phyloP scores from a whole-genome alignment of 306 rosid genomes.

The Glycine tomentella region DNA sequence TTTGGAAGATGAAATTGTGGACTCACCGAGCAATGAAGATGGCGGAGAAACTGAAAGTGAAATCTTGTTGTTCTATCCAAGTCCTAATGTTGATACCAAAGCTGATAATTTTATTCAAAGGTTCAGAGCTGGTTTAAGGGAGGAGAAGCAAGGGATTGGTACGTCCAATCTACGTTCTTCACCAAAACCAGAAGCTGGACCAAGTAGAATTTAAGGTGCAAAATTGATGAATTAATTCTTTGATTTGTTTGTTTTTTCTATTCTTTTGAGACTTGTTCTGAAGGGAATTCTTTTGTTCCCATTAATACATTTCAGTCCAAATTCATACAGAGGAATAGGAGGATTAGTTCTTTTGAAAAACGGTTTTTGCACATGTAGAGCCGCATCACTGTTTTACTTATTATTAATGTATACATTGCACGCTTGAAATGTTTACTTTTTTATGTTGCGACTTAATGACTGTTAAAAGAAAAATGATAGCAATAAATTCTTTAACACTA shows the following conservation, averaged over 20 bases:
- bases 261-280: conserved; percentile 17
- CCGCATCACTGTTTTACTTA: too few relatives aligned
- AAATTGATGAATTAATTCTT: neutral
- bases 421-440: too few relatives aligned
- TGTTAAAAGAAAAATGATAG: neutral
- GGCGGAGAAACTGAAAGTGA: conserved; percentile 45
- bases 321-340: too few relatives aligned
- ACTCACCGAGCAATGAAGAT: conserved; percentile 44
- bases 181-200: conserved; percentile 21
- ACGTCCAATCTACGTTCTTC: conserved; percentile 59
- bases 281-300: too few relatives aligned
- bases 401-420: too few relatives aligned
- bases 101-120: conserved; percentile 78
- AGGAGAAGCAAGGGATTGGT: conserved; percentile 62
- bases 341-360: too few relatives aligned
- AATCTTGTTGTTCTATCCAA: conserved; percentile 59
- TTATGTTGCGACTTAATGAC: too few relatives aligned
- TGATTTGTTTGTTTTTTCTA: conserved; percentile 11
- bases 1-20: conserved; percentile 59
- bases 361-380: too few relatives aligned
- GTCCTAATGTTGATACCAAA: conserved; percentile 65
- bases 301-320: too few relatives aligned
- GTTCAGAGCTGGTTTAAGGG: conserved; percentile 78
- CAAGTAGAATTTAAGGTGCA: conserved; percentile 27
- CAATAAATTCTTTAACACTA: too few relatives aligned